Percentiles rank a stretch among this genome's conserved stretches.
Evolutionary conservation across 116 monocot genomes (phyloP).

Genomic region (Iris pallida): DNA sequence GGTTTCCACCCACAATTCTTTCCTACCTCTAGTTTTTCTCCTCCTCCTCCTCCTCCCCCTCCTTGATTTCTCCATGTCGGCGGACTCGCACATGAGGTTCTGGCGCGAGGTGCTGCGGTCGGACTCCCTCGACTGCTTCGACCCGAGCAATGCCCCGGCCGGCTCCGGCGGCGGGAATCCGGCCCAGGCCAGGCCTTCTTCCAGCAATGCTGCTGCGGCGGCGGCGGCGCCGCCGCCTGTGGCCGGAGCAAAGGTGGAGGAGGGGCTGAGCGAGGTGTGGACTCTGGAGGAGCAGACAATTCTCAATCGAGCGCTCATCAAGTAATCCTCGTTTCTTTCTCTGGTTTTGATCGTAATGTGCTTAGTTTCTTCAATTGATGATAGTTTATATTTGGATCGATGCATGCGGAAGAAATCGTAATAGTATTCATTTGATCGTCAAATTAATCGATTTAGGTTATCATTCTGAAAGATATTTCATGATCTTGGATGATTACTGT

Average conservation of each 20-base stretch:
- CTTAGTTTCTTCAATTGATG: not conserved
- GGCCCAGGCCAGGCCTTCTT: slow-evolving; percentile 24
- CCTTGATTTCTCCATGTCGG: slow-evolving; percentile 25
- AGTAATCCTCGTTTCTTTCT: slow-evolving; percentile 23
- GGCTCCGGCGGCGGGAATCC: slow-evolving; percentile 3
- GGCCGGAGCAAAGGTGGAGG: slow-evolving; percentile 31
- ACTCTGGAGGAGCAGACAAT: slow-evolving; percentile 37
- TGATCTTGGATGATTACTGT: no score
- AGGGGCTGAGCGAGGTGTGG: slow-evolving; percentile 50
- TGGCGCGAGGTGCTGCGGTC: no score
- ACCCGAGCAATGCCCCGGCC: not conserved
- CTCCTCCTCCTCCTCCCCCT: not conserved
- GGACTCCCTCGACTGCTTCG: no score
- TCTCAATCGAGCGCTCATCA: slow-evolving; percentile 56
- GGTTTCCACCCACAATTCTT: not conserved
- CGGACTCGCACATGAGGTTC: slow-evolving; percentile 36
- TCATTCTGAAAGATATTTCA: no score
- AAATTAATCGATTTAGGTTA: no score
- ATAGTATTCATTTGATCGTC: no score
- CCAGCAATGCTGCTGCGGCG: slow-evolving; percentile 21
- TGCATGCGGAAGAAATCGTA: not conserved
- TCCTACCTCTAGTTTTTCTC: not conserved
- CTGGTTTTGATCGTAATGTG: not conserved
- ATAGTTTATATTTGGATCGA: no score
- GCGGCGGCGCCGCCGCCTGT: slow-evolving; percentile 38